Evolutionary conservation across 2,329 filamentous ascomycete genomes (phyloP).

Genomic region (Colletotrichum camelliae): DNA sequence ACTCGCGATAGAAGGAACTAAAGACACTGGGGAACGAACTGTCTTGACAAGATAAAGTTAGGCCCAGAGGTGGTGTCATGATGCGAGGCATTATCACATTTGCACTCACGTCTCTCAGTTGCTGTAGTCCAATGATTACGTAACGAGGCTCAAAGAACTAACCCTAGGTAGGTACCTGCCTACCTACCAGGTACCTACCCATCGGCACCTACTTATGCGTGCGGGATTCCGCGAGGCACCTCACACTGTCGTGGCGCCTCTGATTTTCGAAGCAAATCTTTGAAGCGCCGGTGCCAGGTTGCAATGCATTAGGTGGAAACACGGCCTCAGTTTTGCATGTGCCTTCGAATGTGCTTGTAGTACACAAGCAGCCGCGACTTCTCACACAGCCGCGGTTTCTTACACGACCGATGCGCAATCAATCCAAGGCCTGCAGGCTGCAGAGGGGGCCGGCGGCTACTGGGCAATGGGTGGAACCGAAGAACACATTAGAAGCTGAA

Average conservation of each 20-base stretch:
- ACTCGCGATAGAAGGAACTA: not conserved
- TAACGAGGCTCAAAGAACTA: not conserved
- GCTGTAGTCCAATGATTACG: not conserved
- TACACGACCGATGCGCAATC: not conserved
- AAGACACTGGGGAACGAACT: not conserved
- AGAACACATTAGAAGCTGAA: not conserved
- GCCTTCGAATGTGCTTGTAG: not conserved
- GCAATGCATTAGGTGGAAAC: not conserved
- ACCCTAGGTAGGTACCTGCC: not conserved
- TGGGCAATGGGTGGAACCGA: not conserved
- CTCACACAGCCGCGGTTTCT: not conserved
- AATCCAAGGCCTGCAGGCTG: not conserved
- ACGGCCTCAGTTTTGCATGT: not conserved
- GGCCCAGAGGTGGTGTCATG: not conserved
- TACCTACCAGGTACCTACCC: not conserved
- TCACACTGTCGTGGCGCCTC: not conserved
- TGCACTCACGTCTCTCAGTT: not conserved
- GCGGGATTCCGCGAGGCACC: not conserved
- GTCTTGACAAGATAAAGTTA: not conserved
- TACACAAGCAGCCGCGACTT: not conserved
- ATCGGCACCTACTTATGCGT: not conserved
- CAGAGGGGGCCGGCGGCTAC: not conserved
- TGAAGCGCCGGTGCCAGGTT: not conserved
- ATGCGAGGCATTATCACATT: not conserved
- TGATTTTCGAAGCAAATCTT: not conserved